A percentile compares a stretch with the other conserved stretches of the same genome.
Conservation (phyloP, 2,329 filamentous ascomycete species). For the Monilinia aucupariae region DNA sequence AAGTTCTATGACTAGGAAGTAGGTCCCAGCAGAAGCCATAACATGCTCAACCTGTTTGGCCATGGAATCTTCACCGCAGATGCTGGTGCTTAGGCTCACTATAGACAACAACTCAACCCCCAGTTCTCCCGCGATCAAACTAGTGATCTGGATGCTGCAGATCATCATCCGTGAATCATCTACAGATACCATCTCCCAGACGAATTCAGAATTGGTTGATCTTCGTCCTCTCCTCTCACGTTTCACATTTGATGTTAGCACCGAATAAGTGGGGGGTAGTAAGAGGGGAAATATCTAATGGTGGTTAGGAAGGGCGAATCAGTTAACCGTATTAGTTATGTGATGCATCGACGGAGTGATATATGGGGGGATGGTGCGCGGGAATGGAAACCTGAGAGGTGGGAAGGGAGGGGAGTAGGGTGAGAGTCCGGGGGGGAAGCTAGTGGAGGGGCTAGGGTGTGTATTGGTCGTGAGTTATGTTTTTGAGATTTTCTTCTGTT, state of each 20-base stretch:
- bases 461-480: conserved; percentile 52
- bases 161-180: conserved; percentile 47
- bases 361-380: conserved; percentile 71
- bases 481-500: conserved; percentile 18
- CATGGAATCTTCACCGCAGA: conserved; percentile 41
- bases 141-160: conserved; percentile 35
- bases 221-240: conserved; percentile 43
- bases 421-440: conserved; percentile 76
- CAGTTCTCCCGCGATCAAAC: conserved; percentile 37
- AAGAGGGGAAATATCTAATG: conserved; percentile 30
- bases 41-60: conserved; percentile 34
- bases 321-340: conserved; percentile 31
- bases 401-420: conserved; percentile 65
- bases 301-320: conserved; percentile 30
- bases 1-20: conserved; percentile 36
- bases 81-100: conserved; percentile 37
- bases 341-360: conserved; percentile 38
- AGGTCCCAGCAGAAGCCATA: conserved; percentile 32
- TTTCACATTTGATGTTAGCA: conserved; percentile 50
- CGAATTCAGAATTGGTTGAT: conserved; percentile 36
- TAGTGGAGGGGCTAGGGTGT: conserved; percentile 61
- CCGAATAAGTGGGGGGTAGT: conserved; percentile 41
- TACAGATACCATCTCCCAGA: conserved; percentile 28
- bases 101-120: conserved; percentile 37
- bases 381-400: conserved; percentile 67